Evolutionary conservation across 257 asterid genomes (phyloP).

Genomic region (Petunia secreta): DNA sequence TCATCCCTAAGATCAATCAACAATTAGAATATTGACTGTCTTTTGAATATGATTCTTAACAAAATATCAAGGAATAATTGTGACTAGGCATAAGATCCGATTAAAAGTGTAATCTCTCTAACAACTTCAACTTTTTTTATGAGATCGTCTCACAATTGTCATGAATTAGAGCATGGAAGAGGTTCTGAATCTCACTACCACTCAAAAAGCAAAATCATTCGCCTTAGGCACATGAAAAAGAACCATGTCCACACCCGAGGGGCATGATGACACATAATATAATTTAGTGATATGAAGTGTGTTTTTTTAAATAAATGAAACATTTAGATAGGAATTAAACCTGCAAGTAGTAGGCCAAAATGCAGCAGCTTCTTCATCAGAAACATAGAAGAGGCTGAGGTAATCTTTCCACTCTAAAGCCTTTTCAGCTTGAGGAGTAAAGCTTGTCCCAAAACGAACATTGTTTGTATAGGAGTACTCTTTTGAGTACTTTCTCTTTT

Average conservation of each 20-base stretch:
- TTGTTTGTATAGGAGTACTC: conserved; percentile 46
- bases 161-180: not conserved
- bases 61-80: not conserved
- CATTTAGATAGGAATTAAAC: not conserved
- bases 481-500: conserved; percentile 51
- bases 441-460: conserved; percentile 56
- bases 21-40: not conserved
- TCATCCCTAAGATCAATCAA: conserved; percentile 40
- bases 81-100: not conserved
- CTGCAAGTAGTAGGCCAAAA: conserved; percentile 31
- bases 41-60: not conserved
- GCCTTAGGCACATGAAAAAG: not conserved
- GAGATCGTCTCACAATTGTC: not conserved
- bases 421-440: conserved; percentile 44
- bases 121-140: not conserved
- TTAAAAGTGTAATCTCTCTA: not conserved
- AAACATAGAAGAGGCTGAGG: conserved; percentile 46
- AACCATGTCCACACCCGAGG: not conserved
- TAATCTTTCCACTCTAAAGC: conserved; percentile 66
- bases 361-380: conserved; percentile 25
- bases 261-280: not conserved
- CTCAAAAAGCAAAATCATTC: not conserved
- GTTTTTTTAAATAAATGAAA: not conserved
- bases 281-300: not conserved
- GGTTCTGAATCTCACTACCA: not conserved